These are phyloP conservation scores for Ogataea populi-albae DNA, from an alignment of 805 yeast species.

Conservation along the genomic window DNA sequence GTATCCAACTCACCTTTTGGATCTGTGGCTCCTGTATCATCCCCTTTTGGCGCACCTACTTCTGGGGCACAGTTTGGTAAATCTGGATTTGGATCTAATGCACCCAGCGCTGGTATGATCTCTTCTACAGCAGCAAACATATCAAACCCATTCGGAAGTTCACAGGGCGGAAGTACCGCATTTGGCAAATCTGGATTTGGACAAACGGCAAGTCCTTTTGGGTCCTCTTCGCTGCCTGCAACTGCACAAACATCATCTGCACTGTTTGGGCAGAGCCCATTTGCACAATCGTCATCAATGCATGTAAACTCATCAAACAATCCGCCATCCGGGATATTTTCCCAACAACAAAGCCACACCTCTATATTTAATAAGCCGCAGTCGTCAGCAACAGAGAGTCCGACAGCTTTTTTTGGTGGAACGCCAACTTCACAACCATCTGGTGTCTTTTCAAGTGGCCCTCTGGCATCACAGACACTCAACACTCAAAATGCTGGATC, in stretches of 20 bases:
- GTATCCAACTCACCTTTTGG: conserved; percentile 6
- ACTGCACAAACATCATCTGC: not conserved
- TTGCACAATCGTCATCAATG: no score
- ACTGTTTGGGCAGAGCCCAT: conserved; percentile 1
- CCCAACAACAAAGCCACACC: no score
- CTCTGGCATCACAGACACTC: not conserved
- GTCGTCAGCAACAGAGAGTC: no score
- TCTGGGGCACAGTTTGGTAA: conserved; percentile 24
- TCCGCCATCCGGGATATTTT: no score
- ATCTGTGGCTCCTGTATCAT: conserved; percentile 6
- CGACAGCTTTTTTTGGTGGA: no score
- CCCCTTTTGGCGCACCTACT: no score
- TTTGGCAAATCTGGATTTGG: conserved; percentile 19
- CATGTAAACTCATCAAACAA: no score
- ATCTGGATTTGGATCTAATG: conserved; percentile 23
- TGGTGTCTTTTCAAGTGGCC: no score
- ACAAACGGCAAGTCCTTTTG: conserved; percentile 5
- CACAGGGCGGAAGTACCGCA: conserved; percentile 4
- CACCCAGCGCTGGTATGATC: conserved; percentile 8
- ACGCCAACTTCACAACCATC: no score
- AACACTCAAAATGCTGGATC: not conserved
- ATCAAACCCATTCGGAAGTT: conserved; percentile 4
- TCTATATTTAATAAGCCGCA: no score
- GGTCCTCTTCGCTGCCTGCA: conserved; percentile 1
- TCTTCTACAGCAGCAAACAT: conserved; percentile 1